Evolutionary conservation across 2,329 filamentous ascomycete species (phyloP).

Genomic region (Lomentospora prolificans): DNA sequence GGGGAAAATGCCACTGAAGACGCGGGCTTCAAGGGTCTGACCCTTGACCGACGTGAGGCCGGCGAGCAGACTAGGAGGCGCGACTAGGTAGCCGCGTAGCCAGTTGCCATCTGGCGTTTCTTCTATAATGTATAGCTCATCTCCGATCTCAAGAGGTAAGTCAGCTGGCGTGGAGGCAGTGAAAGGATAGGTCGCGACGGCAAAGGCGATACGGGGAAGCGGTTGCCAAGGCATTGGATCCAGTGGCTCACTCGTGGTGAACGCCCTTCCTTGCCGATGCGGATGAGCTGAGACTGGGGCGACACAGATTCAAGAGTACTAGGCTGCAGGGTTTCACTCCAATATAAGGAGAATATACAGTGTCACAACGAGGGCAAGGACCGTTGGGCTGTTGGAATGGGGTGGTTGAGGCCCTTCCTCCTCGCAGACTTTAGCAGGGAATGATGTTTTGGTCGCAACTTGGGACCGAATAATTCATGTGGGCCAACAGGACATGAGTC

Average conservation of each 20-base stretch:
- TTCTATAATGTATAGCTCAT: slow-evolving; percentile 98
- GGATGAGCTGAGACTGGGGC: not conserved
- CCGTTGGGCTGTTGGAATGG: too few species aligned
- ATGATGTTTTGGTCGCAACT: not conserved
- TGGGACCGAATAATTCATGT: not conserved
- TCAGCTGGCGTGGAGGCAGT: slow-evolving; percentile 77
- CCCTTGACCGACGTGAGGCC: slow-evolving; percentile 85
- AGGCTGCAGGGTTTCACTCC: not conserved
- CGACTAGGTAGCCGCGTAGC: slow-evolving; percentile 91
- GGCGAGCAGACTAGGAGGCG: slow-evolving; percentile 83
- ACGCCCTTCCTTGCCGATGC: not conserved
- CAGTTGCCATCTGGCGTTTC: slow-evolving; percentile 86
- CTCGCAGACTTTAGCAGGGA: not conserved
- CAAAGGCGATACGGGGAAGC: slow-evolving; percentile 93
- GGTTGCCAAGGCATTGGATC: slow-evolving; percentile 86
- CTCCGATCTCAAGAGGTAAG: slow-evolving; percentile 91
- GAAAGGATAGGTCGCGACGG: slow-evolving; percentile 92
- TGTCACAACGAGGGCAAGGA: not conserved
- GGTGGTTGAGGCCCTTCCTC: not conserved
- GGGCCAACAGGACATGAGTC: not conserved
- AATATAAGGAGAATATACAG: not conserved
- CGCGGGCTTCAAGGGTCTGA: slow-evolving; percentile 86
- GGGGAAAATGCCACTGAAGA: slow-evolving; percentile 98
- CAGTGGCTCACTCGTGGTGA: not conserved
- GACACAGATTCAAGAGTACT: not conserved